Evolutionary conservation across 805 yeast species (phyloP), one percentile per base, ranked within the genome.

Genomic region (Saccharomycopsis selenospora): DNA sequence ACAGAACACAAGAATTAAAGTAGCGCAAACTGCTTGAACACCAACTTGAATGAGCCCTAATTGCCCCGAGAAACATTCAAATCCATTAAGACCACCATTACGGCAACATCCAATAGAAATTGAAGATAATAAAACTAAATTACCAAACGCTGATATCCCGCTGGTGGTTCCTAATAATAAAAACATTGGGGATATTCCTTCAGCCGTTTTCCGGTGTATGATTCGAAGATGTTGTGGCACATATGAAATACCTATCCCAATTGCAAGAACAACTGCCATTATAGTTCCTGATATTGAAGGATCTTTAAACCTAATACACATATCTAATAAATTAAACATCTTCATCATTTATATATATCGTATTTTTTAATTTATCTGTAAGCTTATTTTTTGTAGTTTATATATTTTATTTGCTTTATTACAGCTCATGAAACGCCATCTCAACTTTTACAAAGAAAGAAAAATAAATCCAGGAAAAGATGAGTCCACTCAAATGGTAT

Each of bases 181-280:
- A 59, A 80, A 87, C 56, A 74, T 70, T 10, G 90, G 85, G 3
- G 90, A 82, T 20, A 87, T 66, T 3, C 96, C 96, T 59, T 85
- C 89, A 10, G 90, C 79, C 4, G 88, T 73, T 44, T 73, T 64
- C 44, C 88, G 72, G 17, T 60, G 56, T 45, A 76, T 62, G 47
- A 87, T 79, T 40, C 80, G 73, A 40, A 69, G 48, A 61, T 82
- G 86, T 65, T 87, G 96, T 0, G 95, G 95, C 3, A 81, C 46
- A 60, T 87, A 87, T 40, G 91, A 82, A 8, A 72, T 56, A 28
- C 80, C 75, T 6, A 87, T 85, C 2, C 89, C 95, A 1, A 76
- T 43, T 0, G 88, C 80, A 28, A 87, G 72, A 3, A 68, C 44
- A 0, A 76, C 50, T 24, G 86, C 76, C 8, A 79, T 56, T 2